Base-by-base conservation (phyloP, 108 stramenopile species). In the Cyclotella sp. region DNA sequence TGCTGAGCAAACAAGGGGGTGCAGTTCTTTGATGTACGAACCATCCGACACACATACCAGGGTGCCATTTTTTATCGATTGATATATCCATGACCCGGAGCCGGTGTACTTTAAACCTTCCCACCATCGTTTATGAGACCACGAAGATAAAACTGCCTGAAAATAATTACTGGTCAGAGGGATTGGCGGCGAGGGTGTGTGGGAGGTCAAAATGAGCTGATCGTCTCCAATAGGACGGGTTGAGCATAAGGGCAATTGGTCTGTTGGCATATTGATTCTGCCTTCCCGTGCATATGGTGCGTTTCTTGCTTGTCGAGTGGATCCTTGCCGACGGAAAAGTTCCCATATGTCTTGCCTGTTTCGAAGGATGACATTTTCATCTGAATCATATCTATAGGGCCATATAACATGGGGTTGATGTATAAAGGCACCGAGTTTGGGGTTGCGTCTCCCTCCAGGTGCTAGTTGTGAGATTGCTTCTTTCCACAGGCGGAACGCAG, bases 41-140 rank as follows among this genome's bases (percentile, higher is more conserved):
- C 44, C 44, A 13, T 13, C 44, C 44, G 44, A 12, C 9, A 45
- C 44, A 12, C 11, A 9, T 13, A 45, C 9, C 9, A 9, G 13
- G 13, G 44, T 45, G 11, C 44, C 44, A 4, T 15, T 39, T 28
- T 13, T 19, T 7, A 71, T 58, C 7, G 70, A 12, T 3, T 11
- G 19, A 3, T 5, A 1, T 14, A 71, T n/a, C 34, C 52, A 71
- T 3, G 29, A 22, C 2, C 4, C 3, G 3, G 2, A 2, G 9
- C 70, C 57, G 51, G 5, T 21, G 42, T 57, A 4, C 6, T 41
- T 11, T 9, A 58, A 5, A 9, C 29, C 18, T 2, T 55, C n/a
- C 70, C 70, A 71, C 70, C 55, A n/a, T 54, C 70, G 57, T 24
- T 16, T 58, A 12, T 54, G 5, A 16, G 34, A 53, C 70, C 70